Evolutionary conservation across 2,329 filamentous ascomycete species (phyloP), one percentile per base, ranked within the genome.

Genomic region (Lachnellula cervina): DNA sequence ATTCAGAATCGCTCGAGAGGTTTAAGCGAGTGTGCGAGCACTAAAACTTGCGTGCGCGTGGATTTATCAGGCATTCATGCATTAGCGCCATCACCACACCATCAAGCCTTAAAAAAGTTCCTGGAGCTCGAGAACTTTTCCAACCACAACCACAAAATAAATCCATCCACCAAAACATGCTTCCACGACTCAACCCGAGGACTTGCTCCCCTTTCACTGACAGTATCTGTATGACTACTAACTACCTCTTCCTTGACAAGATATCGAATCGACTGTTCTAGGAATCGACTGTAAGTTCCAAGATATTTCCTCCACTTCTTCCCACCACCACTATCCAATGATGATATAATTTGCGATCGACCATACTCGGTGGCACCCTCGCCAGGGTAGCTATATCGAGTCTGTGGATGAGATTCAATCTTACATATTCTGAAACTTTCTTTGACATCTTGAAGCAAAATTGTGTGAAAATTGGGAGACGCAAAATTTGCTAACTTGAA

Each of bases 341-440:
- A 96, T 96, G 91, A 88, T 79, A 89, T 90, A 96, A 96, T 97
- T 97, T 97, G 91, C 92, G 91, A 93, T 93, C 95, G 91, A 97
- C 88, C 82, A 80, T 77, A 74, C 74, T 78, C 77, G 84, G 84
- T 92, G 90, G 90, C 80, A 77, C 88, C 84, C 90, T 87, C 88
- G 91, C 92, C 91, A 83, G 91, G 84, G 89, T 81, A 79, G 88
- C 86, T 81, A 87, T 86, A 91, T 86, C 87, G 80, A 76, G 71
- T 76, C 77, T 81, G 77, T 72, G 82, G 73, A 78, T 96, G 91
- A 96, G 88, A 95, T 89, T 91, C 76, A 86, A 84, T 93, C 91
- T 96, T 96, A 96, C 91, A 96, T 96, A 96, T 96, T 90, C 91
- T 96, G 91, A 96, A 73, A 66, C 70, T 67, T 56, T 55, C 23